phyloP scores from a whole-genome alignment of 345 rosid species.

The Erucastrum elatum region DNA sequence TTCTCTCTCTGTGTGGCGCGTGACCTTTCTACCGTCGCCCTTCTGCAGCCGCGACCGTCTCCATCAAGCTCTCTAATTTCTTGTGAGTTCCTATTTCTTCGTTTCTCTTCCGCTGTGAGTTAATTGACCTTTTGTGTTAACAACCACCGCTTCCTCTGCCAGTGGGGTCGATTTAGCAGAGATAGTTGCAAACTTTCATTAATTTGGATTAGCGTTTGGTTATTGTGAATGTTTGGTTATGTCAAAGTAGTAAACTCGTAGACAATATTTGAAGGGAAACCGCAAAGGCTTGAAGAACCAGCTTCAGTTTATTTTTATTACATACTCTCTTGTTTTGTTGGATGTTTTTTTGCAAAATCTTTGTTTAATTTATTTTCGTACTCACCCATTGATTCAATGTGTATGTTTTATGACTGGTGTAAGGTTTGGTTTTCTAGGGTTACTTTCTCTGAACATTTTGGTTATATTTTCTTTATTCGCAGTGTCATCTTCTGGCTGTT shows the following conservation, averaged over 20 bases:
- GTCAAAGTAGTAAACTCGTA: too few species aligned
- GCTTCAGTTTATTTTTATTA: neutral
- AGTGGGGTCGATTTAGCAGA: too few species aligned
- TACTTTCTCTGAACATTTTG: neutral
- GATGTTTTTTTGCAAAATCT: neutral
- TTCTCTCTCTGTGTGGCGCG: neutral
- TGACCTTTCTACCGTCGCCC: neutral
- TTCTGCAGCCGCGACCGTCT: neutral
- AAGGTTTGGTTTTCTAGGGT: too few species aligned
- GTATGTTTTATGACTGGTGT: too few species aligned
- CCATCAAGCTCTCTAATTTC: neutral
- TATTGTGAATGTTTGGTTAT: too few species aligned
- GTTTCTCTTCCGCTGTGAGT: too few species aligned
- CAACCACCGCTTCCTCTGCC: too few species aligned
- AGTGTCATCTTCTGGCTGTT: conserved; percentile 15
- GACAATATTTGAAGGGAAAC: too few species aligned
- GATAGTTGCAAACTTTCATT: too few species aligned
- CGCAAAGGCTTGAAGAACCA: too few species aligned
- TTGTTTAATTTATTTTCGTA: neutral
- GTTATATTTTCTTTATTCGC: neutral
- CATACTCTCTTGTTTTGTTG: neutral
- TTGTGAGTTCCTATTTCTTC: conserved; percentile 8
- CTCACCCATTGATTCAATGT: neutral
- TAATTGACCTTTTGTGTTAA: too few species aligned
- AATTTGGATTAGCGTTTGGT: too few species aligned